phyloP scores from a whole-genome alignment of 345 rosid genomes.

The Gossypium australe region DNA sequence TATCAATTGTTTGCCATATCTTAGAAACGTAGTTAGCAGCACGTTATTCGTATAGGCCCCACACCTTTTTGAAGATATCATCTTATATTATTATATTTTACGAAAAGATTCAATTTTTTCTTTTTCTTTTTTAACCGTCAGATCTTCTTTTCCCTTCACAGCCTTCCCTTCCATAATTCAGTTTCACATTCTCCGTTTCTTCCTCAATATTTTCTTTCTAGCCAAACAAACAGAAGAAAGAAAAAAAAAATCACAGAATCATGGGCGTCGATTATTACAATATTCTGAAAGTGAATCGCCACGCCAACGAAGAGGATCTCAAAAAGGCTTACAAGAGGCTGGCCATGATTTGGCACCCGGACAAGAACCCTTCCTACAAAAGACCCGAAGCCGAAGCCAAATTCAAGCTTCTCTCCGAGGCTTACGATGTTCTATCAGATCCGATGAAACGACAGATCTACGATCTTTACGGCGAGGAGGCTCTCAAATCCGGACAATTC shows the following conservation, averaged over 20 bases:
- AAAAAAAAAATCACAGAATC: background rate
- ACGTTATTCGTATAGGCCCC: too few relatives aligned
- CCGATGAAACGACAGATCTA: conserved; percentile 92
- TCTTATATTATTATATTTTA: too few relatives aligned
- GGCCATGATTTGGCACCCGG: conserved; percentile 99
- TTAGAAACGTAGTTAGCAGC: too few relatives aligned
- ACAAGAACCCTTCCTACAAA: conserved; percentile 65
- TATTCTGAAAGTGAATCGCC: conserved; percentile 78
- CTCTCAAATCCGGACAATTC: conserved; percentile 68
- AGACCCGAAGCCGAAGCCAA: conserved; percentile 78
- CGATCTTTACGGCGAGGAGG: conserved; percentile 88
- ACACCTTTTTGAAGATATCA: too few relatives aligned
- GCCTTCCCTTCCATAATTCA: too few relatives aligned
- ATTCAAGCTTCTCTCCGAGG: conserved; percentile 92
- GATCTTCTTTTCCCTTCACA: too few relatives aligned
- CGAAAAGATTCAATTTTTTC: too few relatives aligned
- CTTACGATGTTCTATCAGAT: conserved; percentile 70
- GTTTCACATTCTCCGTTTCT: background rate
- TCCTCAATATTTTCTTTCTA: background rate
- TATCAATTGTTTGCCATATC: too few relatives aligned
- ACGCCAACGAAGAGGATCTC: conserved; percentile 81
- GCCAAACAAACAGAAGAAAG: background rate
- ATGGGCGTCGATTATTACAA: conserved; percentile 98
- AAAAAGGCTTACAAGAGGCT: conserved; percentile 83
- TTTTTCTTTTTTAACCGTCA: too few relatives aligned